Evolutionary conservation across 495 filamentous ascomycete species (phyloP), one percentile per base, ranked within the genome.

Genomic region (Darksidea phi): DNA sequence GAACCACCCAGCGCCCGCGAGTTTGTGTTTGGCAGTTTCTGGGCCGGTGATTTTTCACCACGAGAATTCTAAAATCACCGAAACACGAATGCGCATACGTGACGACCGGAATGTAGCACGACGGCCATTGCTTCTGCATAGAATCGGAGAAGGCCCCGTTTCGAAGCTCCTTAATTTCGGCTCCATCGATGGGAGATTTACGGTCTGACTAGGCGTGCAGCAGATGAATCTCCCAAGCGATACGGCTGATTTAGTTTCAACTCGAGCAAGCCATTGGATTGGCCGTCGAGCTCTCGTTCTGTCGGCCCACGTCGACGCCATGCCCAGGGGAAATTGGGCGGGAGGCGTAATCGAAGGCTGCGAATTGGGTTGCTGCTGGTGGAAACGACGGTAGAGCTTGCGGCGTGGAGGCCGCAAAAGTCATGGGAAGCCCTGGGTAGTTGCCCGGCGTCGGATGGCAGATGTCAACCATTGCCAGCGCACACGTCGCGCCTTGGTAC

Each of bases 91-190:
- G 1, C 18, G 34, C 41, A 41, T 42, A n/a, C 18, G 51, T 34
- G 37, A 54, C 32, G 20, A 54, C 11, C 3, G 13, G 25, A 21
- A 38, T 41, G 32, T 41, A 52, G 23, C 49, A 52, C 34, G 24
- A 34, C 12, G 25, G 26, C 25, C 38, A 18, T 43, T 15, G 41
- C 24, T 7, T n/a, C 17, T 13, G 41, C 43, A 32, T 57, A 45
- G 45, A 57, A 47, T 34, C 25, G 51, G 59, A 23, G 51, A 50
- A 23, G 26, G 50, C 32, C 1, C 43, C 52, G 55, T 49, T 48
- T 67, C 34, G 15, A 59, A 59, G 53, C 59, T 61, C 59, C 59
- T 67, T 67, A 63, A 67, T 67, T 47, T 67, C 65, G 65, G 65
- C 54, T 62, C 47, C 20, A 59, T 41, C 28, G 23, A 20, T 54